phyloP scores from a whole-genome alignment of 352 stramenopile species.

The Phytophthora cactorum region DNA sequence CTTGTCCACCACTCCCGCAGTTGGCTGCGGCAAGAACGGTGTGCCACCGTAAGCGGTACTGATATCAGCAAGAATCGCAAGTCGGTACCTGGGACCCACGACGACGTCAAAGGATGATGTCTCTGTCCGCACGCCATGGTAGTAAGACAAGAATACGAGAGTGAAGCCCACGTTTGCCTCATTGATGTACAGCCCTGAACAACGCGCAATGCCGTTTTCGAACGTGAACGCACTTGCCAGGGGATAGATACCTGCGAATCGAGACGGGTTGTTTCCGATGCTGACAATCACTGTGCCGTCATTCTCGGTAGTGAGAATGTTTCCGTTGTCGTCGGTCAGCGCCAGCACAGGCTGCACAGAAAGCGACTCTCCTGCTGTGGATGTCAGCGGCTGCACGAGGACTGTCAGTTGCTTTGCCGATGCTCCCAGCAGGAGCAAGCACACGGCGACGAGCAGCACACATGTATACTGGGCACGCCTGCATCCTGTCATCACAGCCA shows the following conservation, averaged over 20 bases:
- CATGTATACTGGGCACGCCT: slow-evolving; percentile 2
- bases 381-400: slow-evolving; percentile 72
- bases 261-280: slow-evolving; percentile 59
- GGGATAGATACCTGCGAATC: slow-evolving; percentile 60
- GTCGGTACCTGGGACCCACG: slow-evolving; percentile 60
- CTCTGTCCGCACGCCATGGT: slow-evolving; percentile 73
- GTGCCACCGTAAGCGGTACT: slow-evolving; percentile 82
- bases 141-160: slow-evolving; percentile 67
- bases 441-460: slow-evolving; percentile 13
- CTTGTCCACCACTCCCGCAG: slow-evolving; percentile 78
- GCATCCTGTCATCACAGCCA: slow-evolving; percentile 37
- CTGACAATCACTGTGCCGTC: slow-evolving; percentile 57
- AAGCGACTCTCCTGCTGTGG: slow-evolving; percentile 66
- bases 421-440: slow-evolving; percentile 2
- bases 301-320: slow-evolving; percentile 72
- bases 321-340: slow-evolving; percentile 78
- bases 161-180: slow-evolving; percentile 68
- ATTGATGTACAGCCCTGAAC: slow-evolving; percentile 77
- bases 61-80: slow-evolving; percentile 74
- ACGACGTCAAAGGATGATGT: slow-evolving; percentile 76
- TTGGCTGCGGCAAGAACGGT: slow-evolving; percentile 77
- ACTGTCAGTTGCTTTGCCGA: slow-evolving; percentile 55
- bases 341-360: slow-evolving; percentile 68
- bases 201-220: slow-evolving; percentile 77
- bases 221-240: slow-evolving; percentile 63